Percentiles rank a stretch among this genome's conserved stretches.
Evolutionary conservation across 495 filamentous ascomycete genomes (phyloP).

Genomic region (Astrothelium macrocarpum): DNA sequence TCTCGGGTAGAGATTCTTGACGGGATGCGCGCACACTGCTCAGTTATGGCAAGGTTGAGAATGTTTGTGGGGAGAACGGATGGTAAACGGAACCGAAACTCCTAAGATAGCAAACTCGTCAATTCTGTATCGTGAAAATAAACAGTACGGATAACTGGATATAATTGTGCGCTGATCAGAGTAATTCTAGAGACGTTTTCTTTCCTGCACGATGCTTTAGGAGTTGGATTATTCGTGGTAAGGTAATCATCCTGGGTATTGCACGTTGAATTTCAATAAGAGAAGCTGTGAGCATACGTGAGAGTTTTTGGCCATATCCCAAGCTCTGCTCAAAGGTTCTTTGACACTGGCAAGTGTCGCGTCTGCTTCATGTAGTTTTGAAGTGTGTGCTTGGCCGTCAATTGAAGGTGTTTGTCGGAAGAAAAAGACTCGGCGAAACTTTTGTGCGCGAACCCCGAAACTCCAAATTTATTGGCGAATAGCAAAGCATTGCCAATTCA

Average conservation of each 20-base stretch:
- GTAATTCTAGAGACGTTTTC: constrained; percentile 54
- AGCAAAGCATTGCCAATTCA: no score
- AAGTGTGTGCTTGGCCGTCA: no score
- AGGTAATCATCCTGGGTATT: constrained; percentile 28
- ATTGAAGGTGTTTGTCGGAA: neutral
- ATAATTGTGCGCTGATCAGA: constrained; percentile 40
- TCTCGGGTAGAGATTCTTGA: no score
- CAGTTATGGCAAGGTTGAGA: no score
- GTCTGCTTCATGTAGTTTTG: neutral
- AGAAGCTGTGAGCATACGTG: neutral
- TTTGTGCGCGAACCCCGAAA: neutral
- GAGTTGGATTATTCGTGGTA: constrained; percentile 71
- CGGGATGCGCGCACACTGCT: no score
- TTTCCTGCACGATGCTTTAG: constrained; percentile 62
- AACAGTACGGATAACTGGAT: no score
- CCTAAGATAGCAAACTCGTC: neutral
- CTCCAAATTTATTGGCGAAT: no score
- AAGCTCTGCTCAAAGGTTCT: no score
- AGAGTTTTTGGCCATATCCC: neutral
- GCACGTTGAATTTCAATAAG: neutral
- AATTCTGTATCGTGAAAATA: no score
- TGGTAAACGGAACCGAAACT: neutral
- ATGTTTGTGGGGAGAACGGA: no score
- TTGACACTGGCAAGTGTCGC: no score
- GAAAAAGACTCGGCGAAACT: neutral